Evolutionary conservation across 78 protist species (phyloP), one percentile per base, ranked within the genome.

Genomic region (Cavenderia fasciculata): DNA sequence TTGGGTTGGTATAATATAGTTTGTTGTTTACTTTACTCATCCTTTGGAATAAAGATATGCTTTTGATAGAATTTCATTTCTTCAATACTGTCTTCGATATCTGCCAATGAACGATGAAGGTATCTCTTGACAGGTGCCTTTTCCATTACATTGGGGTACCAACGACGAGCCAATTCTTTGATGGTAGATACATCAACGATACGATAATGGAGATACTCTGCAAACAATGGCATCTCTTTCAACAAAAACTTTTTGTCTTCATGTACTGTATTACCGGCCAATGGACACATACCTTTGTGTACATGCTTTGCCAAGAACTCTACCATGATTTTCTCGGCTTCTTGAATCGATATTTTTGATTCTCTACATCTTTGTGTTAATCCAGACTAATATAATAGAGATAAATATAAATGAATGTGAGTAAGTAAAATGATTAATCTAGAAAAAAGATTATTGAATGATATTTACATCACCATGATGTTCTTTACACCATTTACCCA

Each of bases 401-500:
- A 68, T 23, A 68, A 49, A 68, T 10, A 27, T 31, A 68, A 68
- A 19, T 33, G 14, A 31, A 7, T 10, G 33, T 25, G 57, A 11
- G 11, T 31, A 68, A 33, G 4, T 68, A 18, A 68, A 6, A 3
- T 57, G 5, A 36, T 2, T 46, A 65, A n/a, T n/a, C n/a, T n/a
- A n/a, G n/a, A n/a, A n/a, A n/a, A n/a, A n/a, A n/a, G n/a, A n/a
- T n/a, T n/a, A n/a, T n/a, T n/a, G n/a, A n/a, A 41, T 44, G 31
- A 51, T 16, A 33, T 40, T 56, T 73, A 73, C 82, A 19, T 75
- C 40, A 2, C 77, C 87, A 61, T 89, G 94, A 63, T 76, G 87
- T 34, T 73, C 59, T 23, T 44, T 89, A 49, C 87, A 74, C 94
- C 94, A 89, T 6, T 76, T 70, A 73, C 68, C 54, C 94, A 89